A percentile compares a stretch with the other conserved stretches of the same genome.
Conservation (phyloP, 1,139 yeast genomes). For the Magnusiomyces magnusii region DNA sequence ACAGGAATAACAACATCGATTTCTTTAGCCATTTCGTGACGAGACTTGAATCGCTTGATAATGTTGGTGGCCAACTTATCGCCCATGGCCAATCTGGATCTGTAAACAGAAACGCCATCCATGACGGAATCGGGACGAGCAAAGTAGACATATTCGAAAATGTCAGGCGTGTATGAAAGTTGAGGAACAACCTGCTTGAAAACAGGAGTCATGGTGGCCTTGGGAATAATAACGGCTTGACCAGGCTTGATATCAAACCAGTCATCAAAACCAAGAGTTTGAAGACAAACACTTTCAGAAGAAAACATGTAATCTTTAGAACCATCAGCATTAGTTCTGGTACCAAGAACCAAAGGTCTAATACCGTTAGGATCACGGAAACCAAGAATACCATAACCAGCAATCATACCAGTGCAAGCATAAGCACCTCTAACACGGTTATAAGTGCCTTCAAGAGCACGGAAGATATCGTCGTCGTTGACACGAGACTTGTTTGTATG, state of each 20-base stretch:
- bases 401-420: constrained; percentile 91
- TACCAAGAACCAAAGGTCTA: constrained; percentile 83
- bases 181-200: constrained; percentile 82
- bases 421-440: constrained; percentile 84
- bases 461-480: constrained; percentile 80
- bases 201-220: constrained; percentile 61
- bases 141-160: constrained; percentile 83
- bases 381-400: constrained; percentile 93
- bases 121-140: constrained; percentile 96
- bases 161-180: constrained; percentile 81
- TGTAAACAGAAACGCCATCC: constrained; percentile 92
- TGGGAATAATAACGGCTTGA: constrained; percentile 90
- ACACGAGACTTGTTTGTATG: constrained; percentile 90
- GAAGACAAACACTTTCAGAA: constrained; percentile 88
- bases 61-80: constrained; percentile 74
- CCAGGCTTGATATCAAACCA: constrained; percentile 88
- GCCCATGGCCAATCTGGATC: constrained; percentile 94
- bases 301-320: constrained; percentile 89
- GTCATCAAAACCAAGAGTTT: constrained; percentile 80
- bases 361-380: constrained; percentile 97
- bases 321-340: constrained; percentile 62
- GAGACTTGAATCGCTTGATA: constrained; percentile 40
- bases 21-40: constrained; percentile 43
- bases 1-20: constrained; percentile 97
- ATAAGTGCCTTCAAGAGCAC: constrained; percentile 78